Evolutionary conservation across 768 basidiomycete genomes (phyloP).

Genomic region (Nevesoporus exiguus): DNA sequence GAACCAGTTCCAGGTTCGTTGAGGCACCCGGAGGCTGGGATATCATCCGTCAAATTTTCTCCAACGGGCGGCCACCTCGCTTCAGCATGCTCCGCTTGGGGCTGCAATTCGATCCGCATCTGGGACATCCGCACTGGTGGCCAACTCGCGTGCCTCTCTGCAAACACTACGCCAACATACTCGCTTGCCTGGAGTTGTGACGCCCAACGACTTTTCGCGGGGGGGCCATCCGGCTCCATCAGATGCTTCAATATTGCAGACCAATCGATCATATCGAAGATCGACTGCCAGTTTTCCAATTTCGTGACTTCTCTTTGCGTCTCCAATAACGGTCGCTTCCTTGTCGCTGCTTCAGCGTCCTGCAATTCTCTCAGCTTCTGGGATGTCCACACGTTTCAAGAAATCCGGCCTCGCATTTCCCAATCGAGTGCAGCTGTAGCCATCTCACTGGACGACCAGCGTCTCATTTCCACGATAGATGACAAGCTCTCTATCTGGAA

Average conservation of each 20-base stretch:
- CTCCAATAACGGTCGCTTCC: slow-evolving; percentile 3
- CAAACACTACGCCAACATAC: not conserved
- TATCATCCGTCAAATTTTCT: slow-evolving; percentile 8
- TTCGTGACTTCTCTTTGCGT: slow-evolving; percentile 3
- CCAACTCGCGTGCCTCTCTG: slow-evolving; percentile 2
- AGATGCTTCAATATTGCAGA: not conserved
- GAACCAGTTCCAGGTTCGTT: not conserved
- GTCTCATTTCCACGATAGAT: not conserved
- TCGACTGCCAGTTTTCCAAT: not conserved
- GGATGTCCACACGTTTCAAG: not conserved
- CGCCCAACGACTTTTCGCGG: slow-evolving; percentile 8
- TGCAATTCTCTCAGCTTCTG: slow-evolving; percentile 3
- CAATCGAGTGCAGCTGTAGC: not conserved
- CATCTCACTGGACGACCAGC: slow-evolving; percentile 2
- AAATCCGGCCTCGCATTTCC: not conserved
- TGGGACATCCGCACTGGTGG: slow-evolving; percentile 7
- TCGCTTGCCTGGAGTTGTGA: slow-evolving; percentile 7
- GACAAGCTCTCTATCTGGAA: no score
- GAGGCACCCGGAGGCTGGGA: not conserved
- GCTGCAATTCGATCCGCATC: not conserved
- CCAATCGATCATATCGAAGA: not conserved
- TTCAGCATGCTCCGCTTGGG: slow-evolving; percentile 1
- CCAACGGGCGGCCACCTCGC: slow-evolving; percentile 4
- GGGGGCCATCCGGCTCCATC: slow-evolving; percentile 4
- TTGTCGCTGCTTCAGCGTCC: slow-evolving; percentile 4